These are phyloP conservation scores for Dactylorhiza incarnata DNA, from an alignment of 106 monocot genomes.

Conservation along the genomic window DNA sequence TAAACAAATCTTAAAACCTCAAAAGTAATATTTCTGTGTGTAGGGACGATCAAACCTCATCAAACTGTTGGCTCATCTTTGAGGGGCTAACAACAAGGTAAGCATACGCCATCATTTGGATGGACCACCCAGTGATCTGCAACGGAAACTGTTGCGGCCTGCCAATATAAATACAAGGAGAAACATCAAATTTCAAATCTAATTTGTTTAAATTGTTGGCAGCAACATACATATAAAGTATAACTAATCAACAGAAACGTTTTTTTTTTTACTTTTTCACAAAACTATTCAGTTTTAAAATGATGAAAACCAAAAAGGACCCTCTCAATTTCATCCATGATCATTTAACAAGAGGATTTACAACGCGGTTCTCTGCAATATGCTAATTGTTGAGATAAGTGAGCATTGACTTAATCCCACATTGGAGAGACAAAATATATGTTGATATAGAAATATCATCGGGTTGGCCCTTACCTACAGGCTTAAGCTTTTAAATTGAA, in stretches of 20 bases:
- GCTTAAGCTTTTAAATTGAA: too few relatives aligned
- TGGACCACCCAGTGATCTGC: constrained; percentile 79
- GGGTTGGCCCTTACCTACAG: too few relatives aligned
- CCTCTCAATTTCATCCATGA: neutral
- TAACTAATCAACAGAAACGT: neutral
- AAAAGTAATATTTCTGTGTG: neutral
- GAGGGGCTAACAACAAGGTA: constrained; percentile 86
- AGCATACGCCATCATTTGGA: constrained; percentile 93
- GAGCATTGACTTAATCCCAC: too few relatives aligned
- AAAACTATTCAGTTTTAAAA: too few relatives aligned
- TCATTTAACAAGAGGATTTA: neutral
- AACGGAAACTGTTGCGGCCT: constrained; percentile 80
- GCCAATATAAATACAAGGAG: constrained; percentile 9
- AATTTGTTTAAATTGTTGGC: neutral
- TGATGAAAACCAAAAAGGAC: neutral
- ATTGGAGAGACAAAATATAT: too few relatives aligned
- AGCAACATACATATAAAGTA: neutral
- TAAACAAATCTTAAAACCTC: neutral
- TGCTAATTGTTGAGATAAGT: too few relatives aligned
- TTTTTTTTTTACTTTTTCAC: too few relatives aligned
- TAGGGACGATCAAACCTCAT: constrained; percentile 44
- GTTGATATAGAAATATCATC: too few relatives aligned
- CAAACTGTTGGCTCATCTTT: constrained; percentile 49
- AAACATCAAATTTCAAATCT: neutral
- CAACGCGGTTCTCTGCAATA: neutral